phyloP scores from a whole-genome alignment of 1,284 basidiomycete genomes.

The Somion occarium region DNA sequence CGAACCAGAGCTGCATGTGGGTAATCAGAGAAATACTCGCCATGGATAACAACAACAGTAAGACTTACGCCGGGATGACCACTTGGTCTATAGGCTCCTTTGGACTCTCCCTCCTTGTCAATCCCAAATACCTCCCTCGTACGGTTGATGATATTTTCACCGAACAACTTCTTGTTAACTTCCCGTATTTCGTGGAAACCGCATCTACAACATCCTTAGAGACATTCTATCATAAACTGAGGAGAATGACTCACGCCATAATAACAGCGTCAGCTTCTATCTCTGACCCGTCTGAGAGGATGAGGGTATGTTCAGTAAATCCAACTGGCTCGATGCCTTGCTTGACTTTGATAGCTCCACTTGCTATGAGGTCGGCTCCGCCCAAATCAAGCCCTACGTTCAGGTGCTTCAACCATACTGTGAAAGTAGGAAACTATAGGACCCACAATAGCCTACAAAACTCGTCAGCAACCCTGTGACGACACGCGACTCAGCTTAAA shows the following conservation, averaged over 20 bases:
- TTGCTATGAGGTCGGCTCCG: conserved; percentile 44
- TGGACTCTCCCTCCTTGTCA: conserved; percentile 52
- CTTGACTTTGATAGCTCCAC: conserved; percentile 70
- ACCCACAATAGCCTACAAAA: conserved; percentile 27
- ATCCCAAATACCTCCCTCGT: conserved; percentile 48
- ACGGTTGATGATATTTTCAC: conserved; percentile 41
- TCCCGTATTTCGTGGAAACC: conserved; percentile 24
- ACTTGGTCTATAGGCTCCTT: conserved; percentile 27
- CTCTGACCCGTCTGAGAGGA: conserved; percentile 59
- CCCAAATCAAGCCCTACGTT: conserved; percentile 36
- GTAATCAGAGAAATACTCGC: conserved; percentile 7
- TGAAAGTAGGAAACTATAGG: conserved; percentile 10
- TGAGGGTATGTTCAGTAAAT: conserved; percentile 49
- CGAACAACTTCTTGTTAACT: conserved; percentile 38
- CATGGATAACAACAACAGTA: background rate
- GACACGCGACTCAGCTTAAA: no score
- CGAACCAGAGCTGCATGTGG: conserved; percentile 33
- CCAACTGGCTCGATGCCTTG: conserved; percentile 48
- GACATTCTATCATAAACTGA: conserved; percentile 31
- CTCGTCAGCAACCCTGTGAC: background rate
- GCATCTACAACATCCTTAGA: background rate
- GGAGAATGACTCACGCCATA: conserved; percentile 36
- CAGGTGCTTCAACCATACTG: conserved; percentile 12
- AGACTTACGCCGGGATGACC: conserved; percentile 27
- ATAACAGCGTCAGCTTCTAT: conserved; percentile 64